Evolutionary conservation across 805 yeast genomes (phyloP).

Genomic region (Lipomyces chichibuensis): DNA sequence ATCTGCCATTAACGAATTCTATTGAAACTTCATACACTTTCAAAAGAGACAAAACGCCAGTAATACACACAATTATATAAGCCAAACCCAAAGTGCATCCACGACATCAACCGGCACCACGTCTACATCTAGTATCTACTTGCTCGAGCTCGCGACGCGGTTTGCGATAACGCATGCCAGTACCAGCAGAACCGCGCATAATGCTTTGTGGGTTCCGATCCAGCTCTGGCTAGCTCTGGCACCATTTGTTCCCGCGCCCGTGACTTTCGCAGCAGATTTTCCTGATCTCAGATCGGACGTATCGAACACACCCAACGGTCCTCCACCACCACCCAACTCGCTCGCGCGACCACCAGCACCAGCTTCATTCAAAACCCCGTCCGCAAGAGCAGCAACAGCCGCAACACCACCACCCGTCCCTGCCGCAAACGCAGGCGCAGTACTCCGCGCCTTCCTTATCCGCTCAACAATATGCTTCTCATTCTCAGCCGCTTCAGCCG

Average conservation of each 20-base stretch:
- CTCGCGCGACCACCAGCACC: background rate
- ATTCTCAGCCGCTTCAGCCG: constrained; percentile 60
- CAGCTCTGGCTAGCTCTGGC: constrained; percentile 10
- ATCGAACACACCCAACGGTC: constrained; percentile 13
- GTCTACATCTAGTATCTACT: background rate
- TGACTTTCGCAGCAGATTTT: background rate
- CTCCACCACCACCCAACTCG: background rate
- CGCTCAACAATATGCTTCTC: constrained; percentile 41
- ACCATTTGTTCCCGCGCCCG: background rate
- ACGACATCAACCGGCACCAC: background rate
- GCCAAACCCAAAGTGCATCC: background rate
- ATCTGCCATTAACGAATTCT: background rate
- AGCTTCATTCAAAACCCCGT: background rate
- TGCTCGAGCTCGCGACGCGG: background rate
- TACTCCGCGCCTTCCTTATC: constrained; percentile 5
- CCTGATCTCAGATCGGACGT: constrained; percentile 8
- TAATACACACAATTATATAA: background rate
- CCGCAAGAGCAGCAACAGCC: constrained; percentile 2
- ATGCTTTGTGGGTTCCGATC: constrained; percentile 21
- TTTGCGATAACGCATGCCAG: constrained; percentile 11
- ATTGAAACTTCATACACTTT: background rate
- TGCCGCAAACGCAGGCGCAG: constrained; percentile 19
- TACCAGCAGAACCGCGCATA: constrained; percentile 19
- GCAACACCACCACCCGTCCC: background rate
- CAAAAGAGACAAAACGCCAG: background rate